Conservation (phyloP, 202 grass and related monocot species). For the Dendrocalamus latiflorus region DNA sequence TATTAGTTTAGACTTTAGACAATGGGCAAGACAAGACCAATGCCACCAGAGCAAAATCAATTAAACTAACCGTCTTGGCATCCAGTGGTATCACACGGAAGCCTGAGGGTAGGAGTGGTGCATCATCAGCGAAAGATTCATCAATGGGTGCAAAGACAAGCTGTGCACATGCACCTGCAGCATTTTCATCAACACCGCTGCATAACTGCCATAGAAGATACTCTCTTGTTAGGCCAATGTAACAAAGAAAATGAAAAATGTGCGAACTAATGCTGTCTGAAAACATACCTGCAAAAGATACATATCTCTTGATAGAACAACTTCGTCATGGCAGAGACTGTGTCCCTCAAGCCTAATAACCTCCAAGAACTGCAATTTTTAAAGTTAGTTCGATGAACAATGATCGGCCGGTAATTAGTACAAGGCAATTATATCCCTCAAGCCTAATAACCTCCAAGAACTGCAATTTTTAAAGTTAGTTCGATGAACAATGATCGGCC, state of each 20-base stretch:
- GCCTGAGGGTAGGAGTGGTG: constrained; percentile 79
- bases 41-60: neutral
- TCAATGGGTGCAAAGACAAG: constrained; percentile 97
- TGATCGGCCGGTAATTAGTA: too few species aligned
- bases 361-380: constrained; percentile 73
- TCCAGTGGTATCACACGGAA: constrained; percentile 91
- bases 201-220: constrained; percentile 58
- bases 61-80: constrained; percentile 56
- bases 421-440: too few species aligned
- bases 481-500: neutral
- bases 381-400: too few species aligned
- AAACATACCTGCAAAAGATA: constrained; percentile 74
- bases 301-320: constrained; percentile 80
- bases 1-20: neutral
- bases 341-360: constrained; percentile 90
- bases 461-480: too few species aligned
- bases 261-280: neutral
- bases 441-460: too few species aligned
- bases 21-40: neutral
- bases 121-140: too few species aligned
- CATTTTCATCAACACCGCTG: constrained; percentile 81
- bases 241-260: neutral
- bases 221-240: neutral
- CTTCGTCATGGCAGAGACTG: constrained; percentile 79
- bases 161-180: constrained; percentile 74